Evolutionary conservation across 2,329 filamentous ascomycete genomes (phyloP).

Genomic region (Proliferodiscus dingleyae): DNA sequence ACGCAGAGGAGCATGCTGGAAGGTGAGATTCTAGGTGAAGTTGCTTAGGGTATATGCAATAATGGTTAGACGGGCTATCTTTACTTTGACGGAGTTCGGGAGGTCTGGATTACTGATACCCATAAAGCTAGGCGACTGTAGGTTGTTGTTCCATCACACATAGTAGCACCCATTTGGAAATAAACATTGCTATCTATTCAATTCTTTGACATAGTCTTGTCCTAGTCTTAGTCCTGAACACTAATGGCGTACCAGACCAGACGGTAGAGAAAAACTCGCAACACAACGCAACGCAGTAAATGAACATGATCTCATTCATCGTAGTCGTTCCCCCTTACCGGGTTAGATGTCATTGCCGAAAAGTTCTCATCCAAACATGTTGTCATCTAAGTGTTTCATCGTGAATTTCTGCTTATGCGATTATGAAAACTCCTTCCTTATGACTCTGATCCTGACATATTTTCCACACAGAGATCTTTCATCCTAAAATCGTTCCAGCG

Average conservation of each 20-base stretch:
- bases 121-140: not conserved
- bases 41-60: too few relatives aligned
- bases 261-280: not conserved
- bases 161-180: slow-evolving; percentile 1
- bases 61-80: too few relatives aligned
- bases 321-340: not conserved
- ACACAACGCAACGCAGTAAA: slow-evolving; percentile 1
- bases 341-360: not conserved
- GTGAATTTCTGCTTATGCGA: slow-evolving; percentile 1
- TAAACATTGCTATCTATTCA: slow-evolving; percentile 16
- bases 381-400: not conserved
- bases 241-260: not conserved
- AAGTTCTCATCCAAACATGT: not conserved
- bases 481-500: not conserved
- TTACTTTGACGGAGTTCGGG: not conserved
- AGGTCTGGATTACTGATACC: not conserved
- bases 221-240: too few relatives aligned
- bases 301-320: slow-evolving; percentile 8
- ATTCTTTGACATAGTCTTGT: slow-evolving; percentile 5
- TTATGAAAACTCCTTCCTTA: slow-evolving; percentile 6
- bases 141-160: too few relatives aligned
- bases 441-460: not conserved
- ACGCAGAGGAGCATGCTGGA: slow-evolving; percentile 3
- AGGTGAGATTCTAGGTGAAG: not conserved
- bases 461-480: not conserved